Percentiles rank a stretch among this genome's conserved stretches.
Evolutionary conservation across 2,329 filamentous ascomycete species (phyloP).

Genomic region (Arthrinium phaeospermum): DNA sequence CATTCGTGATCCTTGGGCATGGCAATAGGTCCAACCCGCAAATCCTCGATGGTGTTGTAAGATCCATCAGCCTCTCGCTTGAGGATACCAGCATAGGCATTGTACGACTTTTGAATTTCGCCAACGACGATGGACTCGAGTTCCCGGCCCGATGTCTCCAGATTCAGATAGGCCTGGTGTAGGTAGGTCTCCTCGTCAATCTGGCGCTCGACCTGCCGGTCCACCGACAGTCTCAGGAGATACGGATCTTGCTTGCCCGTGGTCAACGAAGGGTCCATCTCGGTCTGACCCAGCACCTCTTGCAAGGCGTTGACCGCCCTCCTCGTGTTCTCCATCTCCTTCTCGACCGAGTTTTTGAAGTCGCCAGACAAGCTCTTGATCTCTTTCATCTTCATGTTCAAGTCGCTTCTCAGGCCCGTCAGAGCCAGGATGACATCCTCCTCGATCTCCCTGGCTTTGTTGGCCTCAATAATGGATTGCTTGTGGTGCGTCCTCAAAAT

Average conservation of each 20-base stretch:
- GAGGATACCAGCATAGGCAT: constrained; percentile 87
- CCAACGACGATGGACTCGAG: constrained; percentile 95
- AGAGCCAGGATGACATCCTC: constrained; percentile 89
- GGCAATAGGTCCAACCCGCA: constrained; percentile 83
- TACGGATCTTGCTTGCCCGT: constrained; percentile 93
- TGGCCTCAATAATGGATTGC: constrained; percentile 77
- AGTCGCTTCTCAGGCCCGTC: constrained; percentile 82
- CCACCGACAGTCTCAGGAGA: constrained; percentile 82
- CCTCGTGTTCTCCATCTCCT: constrained; percentile 86
- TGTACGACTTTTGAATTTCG: constrained; percentile 98
- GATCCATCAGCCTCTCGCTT: constrained; percentile 89
- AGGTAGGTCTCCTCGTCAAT: constrained; percentile 98
- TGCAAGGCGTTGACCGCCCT: constrained; percentile 82
- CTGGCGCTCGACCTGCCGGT: constrained; percentile 89
- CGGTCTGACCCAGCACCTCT: constrained; percentile 78
- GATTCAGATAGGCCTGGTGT: constrained; percentile 92
- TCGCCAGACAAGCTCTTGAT: constrained; percentile 93
- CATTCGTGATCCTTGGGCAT: constrained; percentile 96
- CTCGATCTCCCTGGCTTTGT: constrained; percentile 89
- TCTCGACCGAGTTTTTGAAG: constrained; percentile 96
- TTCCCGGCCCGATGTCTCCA: constrained; percentile 92
- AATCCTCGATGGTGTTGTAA: constrained; percentile 77
- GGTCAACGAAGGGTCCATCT: constrained; percentile 75
- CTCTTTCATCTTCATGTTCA: constrained; percentile 97
- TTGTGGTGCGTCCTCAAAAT: constrained; percentile 85